phyloP scores from a whole-genome alignment of 1,139 yeast genomes.

The Kodamaea fungicola region DNA sequence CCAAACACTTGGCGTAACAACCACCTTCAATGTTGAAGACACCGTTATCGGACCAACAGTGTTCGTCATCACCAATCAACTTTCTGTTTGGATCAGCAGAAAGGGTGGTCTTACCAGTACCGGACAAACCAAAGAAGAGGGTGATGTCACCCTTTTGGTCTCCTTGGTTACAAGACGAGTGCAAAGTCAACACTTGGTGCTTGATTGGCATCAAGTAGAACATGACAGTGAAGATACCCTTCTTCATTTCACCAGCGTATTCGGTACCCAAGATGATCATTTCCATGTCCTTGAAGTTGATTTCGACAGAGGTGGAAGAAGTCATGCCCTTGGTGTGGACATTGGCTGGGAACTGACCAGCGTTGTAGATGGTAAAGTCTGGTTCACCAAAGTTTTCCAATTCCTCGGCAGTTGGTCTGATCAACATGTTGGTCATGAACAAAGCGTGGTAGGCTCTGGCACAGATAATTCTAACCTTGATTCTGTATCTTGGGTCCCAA shows the following conservation, averaged over 20 bases:
- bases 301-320: slow-evolving; percentile 91
- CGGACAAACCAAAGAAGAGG: slow-evolving; percentile 92
- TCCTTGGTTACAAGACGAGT: slow-evolving; percentile 95
- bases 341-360: slow-evolving; percentile 99
- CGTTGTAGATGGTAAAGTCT: slow-evolving; percentile 97
- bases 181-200: slow-evolving; percentile 88
- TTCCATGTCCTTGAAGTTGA: slow-evolving; percentile 96
- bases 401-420: slow-evolving; percentile 91
- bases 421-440: slow-evolving; percentile 97
- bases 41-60: slow-evolving; percentile 98
- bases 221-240: slow-evolving; percentile 98
- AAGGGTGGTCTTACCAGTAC: slow-evolving; percentile 97
- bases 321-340: slow-evolving; percentile 97
- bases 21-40: slow-evolving; percentile 99
- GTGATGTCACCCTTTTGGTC: slow-evolving; percentile 73
- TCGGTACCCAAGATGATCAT: slow-evolving; percentile 98
- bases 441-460: slow-evolving; percentile 98
- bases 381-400: slow-evolving; percentile 91
- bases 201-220: slow-evolving; percentile 97
- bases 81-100: slow-evolving; percentile 95
- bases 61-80: slow-evolving; percentile 98
- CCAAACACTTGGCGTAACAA: slow-evolving; percentile 97
- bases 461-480: slow-evolving; percentile 94
- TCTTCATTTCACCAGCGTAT: slow-evolving; percentile 99
- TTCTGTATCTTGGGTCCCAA: slow-evolving; percentile 98